Conservation (phyloP, 169 alveolate genomes). For the Plasmodium malariae region DNA sequence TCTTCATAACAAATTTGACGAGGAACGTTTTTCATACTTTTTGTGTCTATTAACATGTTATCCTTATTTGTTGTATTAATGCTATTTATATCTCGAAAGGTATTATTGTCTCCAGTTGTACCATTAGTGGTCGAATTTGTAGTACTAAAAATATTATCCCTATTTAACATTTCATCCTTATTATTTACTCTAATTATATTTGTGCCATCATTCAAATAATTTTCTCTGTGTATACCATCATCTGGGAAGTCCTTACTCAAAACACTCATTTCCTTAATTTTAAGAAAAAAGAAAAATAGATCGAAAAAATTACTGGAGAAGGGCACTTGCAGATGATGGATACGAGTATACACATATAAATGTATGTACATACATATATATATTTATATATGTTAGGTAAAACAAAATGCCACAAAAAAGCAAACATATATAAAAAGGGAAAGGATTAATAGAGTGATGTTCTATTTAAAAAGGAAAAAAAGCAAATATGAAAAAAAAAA, state of each 20-base stretch:
- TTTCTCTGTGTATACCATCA: slow-evolving; percentile 6
- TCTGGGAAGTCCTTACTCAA: slow-evolving; percentile 23
- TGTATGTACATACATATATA: background rate
- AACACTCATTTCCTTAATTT: slow-evolving; percentile 16
- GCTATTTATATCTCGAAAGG: background rate
- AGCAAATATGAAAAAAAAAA: slow-evolving; percentile 10
- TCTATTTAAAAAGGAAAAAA: background rate
- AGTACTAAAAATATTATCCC: background rate
- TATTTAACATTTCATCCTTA: background rate
- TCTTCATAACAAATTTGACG: background rate
- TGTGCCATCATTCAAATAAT: slow-evolving; percentile 27
- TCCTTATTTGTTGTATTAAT: slow-evolving; percentile 2
- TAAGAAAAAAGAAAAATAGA: background rate
- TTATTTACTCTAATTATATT: background rate
- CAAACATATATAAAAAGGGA: background rate
- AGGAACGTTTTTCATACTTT: background rate
- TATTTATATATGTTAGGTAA: background rate
- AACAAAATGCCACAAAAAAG: background rate
- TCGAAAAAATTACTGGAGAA: background rate
- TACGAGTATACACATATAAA: background rate
- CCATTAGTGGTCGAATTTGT: slow-evolving; percentile 13
- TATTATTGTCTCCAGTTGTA: background rate
- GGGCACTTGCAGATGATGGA: background rate
- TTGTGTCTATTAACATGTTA: background rate
- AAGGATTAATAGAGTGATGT: background rate